Conservation (phyloP, 371 early-diverging fungal species). For the Nematocida displodere region DNA sequence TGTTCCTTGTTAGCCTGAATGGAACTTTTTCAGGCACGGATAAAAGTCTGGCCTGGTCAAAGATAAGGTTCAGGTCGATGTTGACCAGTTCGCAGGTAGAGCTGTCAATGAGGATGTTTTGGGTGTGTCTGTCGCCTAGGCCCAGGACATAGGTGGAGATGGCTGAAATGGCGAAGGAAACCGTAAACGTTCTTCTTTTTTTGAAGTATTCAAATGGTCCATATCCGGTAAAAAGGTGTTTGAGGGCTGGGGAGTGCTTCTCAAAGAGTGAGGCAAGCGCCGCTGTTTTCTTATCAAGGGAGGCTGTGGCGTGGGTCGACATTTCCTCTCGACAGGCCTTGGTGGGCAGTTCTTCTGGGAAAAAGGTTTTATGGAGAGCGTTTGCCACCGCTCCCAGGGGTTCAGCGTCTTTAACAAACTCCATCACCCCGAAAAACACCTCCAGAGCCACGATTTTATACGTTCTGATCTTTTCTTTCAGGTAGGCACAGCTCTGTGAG, state of each 20-base stretch:
- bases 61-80: slow-evolving; percentile 95
- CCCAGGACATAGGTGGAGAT: slow-evolving; percentile 96
- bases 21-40: slow-evolving; percentile 86
- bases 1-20: slow-evolving; percentile 81
- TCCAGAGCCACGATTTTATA: slow-evolving; percentile 49
- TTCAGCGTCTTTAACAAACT: slow-evolving; percentile 31
- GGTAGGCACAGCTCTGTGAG: not conserved
- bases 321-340: slow-evolving; percentile 11
- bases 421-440: slow-evolving; percentile 40
- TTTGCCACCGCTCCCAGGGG: slow-evolving; percentile 20
- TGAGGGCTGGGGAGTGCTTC: slow-evolving; percentile 31
- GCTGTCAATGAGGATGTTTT: slow-evolving; percentile 86
- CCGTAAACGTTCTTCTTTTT: slow-evolving; percentile 72
- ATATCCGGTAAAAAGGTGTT: slow-evolving; percentile 8
- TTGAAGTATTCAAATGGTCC: slow-evolving; percentile 70
- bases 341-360: not conserved
- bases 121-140: slow-evolving; percentile 90
- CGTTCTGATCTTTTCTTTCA: slow-evolving; percentile 26
- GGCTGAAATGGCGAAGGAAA: slow-evolving; percentile 89
- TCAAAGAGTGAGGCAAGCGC: not conserved
- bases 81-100: slow-evolving; percentile 87
- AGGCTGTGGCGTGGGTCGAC: not conserved
- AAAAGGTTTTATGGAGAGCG: slow-evolving; percentile 7
- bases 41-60: slow-evolving; percentile 71
- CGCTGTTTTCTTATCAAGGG: slow-evolving; percentile 10